Conservation (phyloP, 2,329 filamentous ascomycete species). For the Neocucurbitaria cava region DNA sequence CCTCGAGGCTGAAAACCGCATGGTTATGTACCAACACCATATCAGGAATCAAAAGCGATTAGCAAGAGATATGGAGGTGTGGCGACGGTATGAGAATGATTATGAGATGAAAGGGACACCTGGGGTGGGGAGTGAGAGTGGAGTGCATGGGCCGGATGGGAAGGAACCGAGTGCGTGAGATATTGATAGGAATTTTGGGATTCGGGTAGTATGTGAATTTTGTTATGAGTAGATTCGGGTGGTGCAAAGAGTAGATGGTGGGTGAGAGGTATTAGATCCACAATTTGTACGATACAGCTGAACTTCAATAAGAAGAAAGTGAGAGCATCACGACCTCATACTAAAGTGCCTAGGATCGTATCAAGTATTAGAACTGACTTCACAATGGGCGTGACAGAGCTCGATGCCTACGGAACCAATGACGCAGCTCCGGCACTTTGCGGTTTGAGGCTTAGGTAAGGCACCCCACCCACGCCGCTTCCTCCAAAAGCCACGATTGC, state of each 20-base stretch:
- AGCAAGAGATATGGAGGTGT: constrained; percentile 70
- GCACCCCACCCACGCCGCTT: constrained; percentile 21
- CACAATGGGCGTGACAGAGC: not conserved
- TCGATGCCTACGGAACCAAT: not conserved
- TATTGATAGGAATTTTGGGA: not conserved
- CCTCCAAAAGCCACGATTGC: constrained; percentile 32
- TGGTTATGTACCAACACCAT: constrained; percentile 71
- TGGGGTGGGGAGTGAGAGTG: constrained; percentile 44
- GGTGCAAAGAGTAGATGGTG: not conserved
- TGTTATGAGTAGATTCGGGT: not conserved
- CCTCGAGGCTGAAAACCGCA: constrained; percentile 74
- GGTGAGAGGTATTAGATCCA: not conserved
- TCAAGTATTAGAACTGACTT: not conserved
- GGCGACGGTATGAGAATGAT: constrained; percentile 71
- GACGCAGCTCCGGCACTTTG: constrained; percentile 6
- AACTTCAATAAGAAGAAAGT: not conserved
- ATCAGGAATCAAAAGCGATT: constrained; percentile 70
- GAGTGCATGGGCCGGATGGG: constrained; percentile 24
- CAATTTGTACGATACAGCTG: not conserved
- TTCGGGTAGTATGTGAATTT: not conserved
- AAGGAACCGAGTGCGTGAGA: not conserved
- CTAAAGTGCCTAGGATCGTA: not conserved
- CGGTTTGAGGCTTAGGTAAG: constrained; percentile 17
- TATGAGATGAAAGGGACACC: constrained; percentile 53
- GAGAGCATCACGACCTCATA: not conserved